phyloP scores from a whole-genome alignment of 148 eudicot genomes.

The Arctostaphylos glauca region DNA sequence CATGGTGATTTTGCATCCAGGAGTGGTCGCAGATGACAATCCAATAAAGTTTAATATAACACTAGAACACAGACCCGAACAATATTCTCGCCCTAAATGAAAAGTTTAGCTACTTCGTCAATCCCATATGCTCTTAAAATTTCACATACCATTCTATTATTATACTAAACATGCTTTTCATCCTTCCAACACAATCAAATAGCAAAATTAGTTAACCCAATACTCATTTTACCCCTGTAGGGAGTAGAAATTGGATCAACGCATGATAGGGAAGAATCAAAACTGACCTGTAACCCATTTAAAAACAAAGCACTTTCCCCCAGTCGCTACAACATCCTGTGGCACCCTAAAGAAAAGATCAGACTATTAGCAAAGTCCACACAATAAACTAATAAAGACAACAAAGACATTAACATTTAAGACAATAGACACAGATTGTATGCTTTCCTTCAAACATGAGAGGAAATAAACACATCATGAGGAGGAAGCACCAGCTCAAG shows the following conservation, averaged over 20 bases:
- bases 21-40: neutral
- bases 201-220: neutral
- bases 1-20: neutral
- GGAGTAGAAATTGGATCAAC: neutral
- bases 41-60: neutral
- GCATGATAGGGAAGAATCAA: neutral
- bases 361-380: constrained; percentile 8
- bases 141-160: neutral
- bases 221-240: neutral
- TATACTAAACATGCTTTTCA: neutral
- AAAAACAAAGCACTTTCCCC: constrained; percentile 76
- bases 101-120: neutral
- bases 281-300: constrained; percentile 87
- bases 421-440: neutral
- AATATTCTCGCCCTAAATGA: neutral
- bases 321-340: constrained; percentile 88
- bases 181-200: neutral
- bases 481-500: neutral
- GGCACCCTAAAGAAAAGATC: constrained; percentile 61
- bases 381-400: neutral
- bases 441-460: neutral
- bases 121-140: neutral
- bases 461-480: neutral
- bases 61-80: neutral
- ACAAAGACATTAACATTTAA: neutral